Conservation (phyloP, 1,284 basidiomycete species). For the Ustilago trichophora region DNA sequence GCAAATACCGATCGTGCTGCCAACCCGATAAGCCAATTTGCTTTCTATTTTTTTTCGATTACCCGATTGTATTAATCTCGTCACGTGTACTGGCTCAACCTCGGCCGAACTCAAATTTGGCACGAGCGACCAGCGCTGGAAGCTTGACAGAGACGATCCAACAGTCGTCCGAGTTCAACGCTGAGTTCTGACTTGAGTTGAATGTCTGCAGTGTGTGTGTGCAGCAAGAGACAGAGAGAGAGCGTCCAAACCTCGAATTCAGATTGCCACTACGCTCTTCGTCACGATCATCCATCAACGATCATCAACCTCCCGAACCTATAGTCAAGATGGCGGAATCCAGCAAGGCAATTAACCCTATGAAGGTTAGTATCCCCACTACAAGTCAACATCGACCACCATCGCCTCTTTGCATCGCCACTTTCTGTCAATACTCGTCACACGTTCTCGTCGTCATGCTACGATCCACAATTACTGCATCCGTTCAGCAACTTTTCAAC, state of each 20-base stretch:
- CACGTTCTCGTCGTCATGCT: no score
- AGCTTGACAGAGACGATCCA: no score
- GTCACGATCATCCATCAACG: slow-evolving; percentile 55
- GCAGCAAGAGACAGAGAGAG: background rate
- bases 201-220: background rate
- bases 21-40: no score
- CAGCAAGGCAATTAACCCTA: slow-evolving; percentile 65
- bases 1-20: no score
- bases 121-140: no score
- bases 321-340: slow-evolving; percentile 62
- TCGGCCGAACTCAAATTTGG: no score
- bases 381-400: background rate
- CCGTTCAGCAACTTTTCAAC: no score
- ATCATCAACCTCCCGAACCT: slow-evolving; percentile 21
- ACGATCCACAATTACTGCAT: no score
- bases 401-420: slow-evolving; percentile 6
- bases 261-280: slow-evolving; percentile 17
- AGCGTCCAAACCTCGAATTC: slow-evolving; percentile 24
- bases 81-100: no score
- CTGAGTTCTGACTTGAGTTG: background rate
- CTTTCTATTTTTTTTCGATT: no score
- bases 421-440: background rate
- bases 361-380: slow-evolving; percentile 59
- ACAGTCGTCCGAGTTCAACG: slow-evolving; percentile 15
- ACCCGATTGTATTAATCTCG: no score